phyloP scores from a whole-genome alignment of 805 yeast species.

The Schwanniomyces vanrijiae region DNA sequence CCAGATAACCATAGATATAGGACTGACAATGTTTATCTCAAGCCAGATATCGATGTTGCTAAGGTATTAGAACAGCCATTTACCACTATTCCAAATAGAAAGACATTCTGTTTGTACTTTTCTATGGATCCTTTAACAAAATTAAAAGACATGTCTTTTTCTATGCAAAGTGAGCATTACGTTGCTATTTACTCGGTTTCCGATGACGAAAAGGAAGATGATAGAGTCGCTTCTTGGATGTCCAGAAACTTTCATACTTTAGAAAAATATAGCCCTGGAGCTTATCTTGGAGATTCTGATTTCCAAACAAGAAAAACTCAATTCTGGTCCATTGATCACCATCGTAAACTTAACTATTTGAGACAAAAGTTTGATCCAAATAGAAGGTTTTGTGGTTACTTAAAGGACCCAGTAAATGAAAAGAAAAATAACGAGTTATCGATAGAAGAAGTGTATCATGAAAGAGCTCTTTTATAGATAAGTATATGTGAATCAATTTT shows the following conservation, averaged over 20 bases:
- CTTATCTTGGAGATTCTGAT: slow-evolving; percentile 1
- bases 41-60: neutral
- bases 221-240: neutral
- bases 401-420: neutral
- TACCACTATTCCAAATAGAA: neutral
- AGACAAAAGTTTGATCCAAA: neutral
- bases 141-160: neutral
- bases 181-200: neutral
- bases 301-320: neutral
- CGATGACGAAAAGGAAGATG: neutral
- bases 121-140: slow-evolving; percentile 2
- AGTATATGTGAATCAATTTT: neutral
- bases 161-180: slow-evolving; percentile 1
- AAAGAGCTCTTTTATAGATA: neutral
- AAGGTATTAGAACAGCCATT: neutral
- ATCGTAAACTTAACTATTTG: neutral
- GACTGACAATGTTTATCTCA: slow-evolving; percentile 2
- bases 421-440: neutral
- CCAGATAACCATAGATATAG: slow-evolving; percentile 1
- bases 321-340: neutral
- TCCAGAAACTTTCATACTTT: neutral
- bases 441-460: neutral
- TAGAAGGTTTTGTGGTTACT: neutral
- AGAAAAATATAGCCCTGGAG: neutral
- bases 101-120: slow-evolving; percentile 1